A percentile compares a stretch with the other conserved stretches of the same genome.
These are phyloP conservation scores for Microcera coccophila DNA, from an alignment of 2,329 filamentous ascomycete genomes.

Conservation along the genomic window DNA sequence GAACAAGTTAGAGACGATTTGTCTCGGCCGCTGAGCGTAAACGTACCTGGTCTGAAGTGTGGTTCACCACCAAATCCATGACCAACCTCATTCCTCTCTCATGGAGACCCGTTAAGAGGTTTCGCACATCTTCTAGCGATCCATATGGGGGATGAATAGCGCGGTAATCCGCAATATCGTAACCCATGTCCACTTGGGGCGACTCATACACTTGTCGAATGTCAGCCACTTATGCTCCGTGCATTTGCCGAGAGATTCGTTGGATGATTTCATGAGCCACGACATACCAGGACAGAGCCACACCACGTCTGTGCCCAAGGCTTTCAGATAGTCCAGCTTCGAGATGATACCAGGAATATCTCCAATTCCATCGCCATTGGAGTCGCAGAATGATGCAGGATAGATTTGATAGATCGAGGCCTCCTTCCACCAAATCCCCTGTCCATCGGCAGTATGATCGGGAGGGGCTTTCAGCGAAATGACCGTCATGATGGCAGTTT, in stretches of 20 bases:
- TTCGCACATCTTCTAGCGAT: conserved; percentile 10
- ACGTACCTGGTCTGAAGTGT: background rate
- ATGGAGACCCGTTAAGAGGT: conserved; percentile 3
- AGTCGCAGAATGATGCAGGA: conserved; percentile 52
- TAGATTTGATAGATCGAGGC: conserved; percentile 55
- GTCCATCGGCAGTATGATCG: background rate
- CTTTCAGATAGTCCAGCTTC: conserved; percentile 49
- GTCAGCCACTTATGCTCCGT: background rate
- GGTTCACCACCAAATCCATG: background rate
- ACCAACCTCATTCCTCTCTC: conserved; percentile 6
- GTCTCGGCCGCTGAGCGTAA: background rate
- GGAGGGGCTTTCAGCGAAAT: background rate
- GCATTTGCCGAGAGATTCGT: conserved; percentile 13
- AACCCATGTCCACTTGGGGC: conserved; percentile 57
- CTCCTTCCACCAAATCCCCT: conserved; percentile 50
- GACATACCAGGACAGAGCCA: conserved; percentile 37
- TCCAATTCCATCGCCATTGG: conserved; percentile 51
- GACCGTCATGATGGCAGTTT: background rate
- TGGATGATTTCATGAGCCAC: conserved; percentile 8
- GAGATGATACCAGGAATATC: conserved; percentile 52
- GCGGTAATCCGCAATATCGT: conserved; percentile 64
- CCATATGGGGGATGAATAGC: conserved; percentile 57
- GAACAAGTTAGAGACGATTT: background rate
- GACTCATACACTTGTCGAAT: conserved; percentile 25
- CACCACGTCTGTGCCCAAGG: conserved; percentile 49